Evolutionary conservation across 306 rosid species (phyloP), one percentile per base, ranked within the genome.

Genomic region (Nissolia schottii): DNA sequence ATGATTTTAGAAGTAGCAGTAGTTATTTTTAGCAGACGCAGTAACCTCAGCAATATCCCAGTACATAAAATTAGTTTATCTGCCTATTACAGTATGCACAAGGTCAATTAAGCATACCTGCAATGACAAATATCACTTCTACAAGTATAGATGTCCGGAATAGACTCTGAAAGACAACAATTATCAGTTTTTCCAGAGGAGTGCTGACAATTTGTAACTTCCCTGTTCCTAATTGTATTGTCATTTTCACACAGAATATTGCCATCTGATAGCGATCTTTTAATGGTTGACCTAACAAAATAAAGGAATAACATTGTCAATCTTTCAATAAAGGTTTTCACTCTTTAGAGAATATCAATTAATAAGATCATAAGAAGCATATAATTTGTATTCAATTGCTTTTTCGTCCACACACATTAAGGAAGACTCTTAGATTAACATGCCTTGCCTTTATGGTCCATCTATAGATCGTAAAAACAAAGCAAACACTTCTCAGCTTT

Each of bases 251-350:
- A 16, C 28, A 72, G 62, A 79, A 95, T 86, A 84, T 84, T 87
- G 48, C 99, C 96, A 72, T 85, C 99, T 12, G 97, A 95, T 54
- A 89, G 85, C 6, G 99, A 95, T 84, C 97, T 88, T 84, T 84
- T 91, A 25, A 91, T 83, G 74, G 50, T 71, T 51, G 83, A 71
- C 86, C 99, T 94, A 72, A 78, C 79, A 76, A 83, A 27, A 53
- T 41, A 74, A 76, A 76, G 59, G 67, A 78, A 22, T 12, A 43
- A n/a, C 38, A 23, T 28, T 11, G 28, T 61, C 49, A 71, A 45
- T 68, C 32, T 37, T 46, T 9, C 3, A 12, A 40, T 22, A 50
- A 15, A 18, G 49, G 49, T 37, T 59, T 11, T n/a, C 28, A 38
- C 32, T 25, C n/a, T 23, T 53, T 3, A 68, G 77, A 80, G 19